Percentiles rank a stretch among this genome's conserved stretches.
These are phyloP conservation scores for Favolaschia claudopus DNA, from an alignment of 768 basidiomycete genomes.

Conservation along the genomic window DNA sequence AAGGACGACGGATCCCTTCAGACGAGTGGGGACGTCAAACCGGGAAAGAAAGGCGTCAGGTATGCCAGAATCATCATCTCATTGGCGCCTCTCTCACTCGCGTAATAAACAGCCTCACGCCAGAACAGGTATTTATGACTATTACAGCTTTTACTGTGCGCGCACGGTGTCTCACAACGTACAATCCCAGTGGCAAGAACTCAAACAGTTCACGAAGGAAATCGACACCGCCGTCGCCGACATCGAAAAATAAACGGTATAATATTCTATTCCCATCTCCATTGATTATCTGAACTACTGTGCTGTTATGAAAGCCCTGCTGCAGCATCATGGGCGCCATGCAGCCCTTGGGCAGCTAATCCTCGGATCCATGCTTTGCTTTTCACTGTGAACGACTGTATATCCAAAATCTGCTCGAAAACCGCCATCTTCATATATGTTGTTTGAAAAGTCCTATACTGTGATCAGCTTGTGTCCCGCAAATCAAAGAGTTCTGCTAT, in stretches of 20 bases:
- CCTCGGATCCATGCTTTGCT: conserved; percentile 72
- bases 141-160: no score
- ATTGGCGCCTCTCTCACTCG: no score
- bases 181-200: conserved; percentile 58
- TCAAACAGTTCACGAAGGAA: conserved; percentile 51
- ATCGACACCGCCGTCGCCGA: conserved; percentile 62
- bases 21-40: conserved; percentile 63
- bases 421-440: conserved; percentile 58
- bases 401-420: conserved; percentile 70
- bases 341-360: conserved; percentile 61
- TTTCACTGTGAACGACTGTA: conserved; percentile 62
- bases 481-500: conserved; percentile 10
- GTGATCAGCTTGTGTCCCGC: conserved; percentile 5
- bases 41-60: conserved; percentile 86
- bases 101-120: background rate
- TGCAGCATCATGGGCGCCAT: conserved; percentile 74
- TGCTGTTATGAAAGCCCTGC: conserved; percentile 60
- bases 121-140: no score
- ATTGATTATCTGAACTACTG: conserved; percentile 13
- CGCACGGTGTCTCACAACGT: background rate
- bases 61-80: conserved; percentile 32
- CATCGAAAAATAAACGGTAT: conserved; percentile 38
- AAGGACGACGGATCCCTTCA: conserved; percentile 6
- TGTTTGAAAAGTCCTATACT: conserved; percentile 64
- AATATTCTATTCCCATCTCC: conserved; percentile 11